Evolutionary conservation across 1,139 yeast species (phyloP), one percentile per base, ranked within the genome.

Genomic region (Candida frijolesensis): DNA sequence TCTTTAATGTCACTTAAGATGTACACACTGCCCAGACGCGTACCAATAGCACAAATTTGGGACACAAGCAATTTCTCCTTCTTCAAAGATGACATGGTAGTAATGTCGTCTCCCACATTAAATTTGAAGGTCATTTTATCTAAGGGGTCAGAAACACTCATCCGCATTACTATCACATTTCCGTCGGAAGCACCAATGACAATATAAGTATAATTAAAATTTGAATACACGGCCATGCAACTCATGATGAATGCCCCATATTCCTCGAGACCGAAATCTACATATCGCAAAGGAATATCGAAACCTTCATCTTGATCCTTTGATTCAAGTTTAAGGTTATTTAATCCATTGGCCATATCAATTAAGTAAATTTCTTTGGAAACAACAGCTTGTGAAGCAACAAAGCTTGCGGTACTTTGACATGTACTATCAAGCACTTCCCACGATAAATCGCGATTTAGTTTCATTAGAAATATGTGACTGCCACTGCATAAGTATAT

Each of bases 11-110:
- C 44, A 25, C 47, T 49, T 5, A 57, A 11, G n/a, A 47, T 9
- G 50, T 66, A 71, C 9, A 74, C 55, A 2, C 70, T 75, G 8
- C 80, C 80, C 54, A 62, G 62, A 0, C 65, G 64, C 0, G 79
- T 74, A 3, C 78, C 79, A 19, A 73, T 49, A 0, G 72, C 46
- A 0, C 64, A 70, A 16, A 58, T 43, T 2, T 51, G 57, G 2
- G 18, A 43, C 1, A 53, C 40, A 1, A 34, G 18, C 1, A 43
- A 11, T 2, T 39, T 18, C 10, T 30, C 10, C n/a, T 37, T 37
- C 5, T 34, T 34, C 1, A 62, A 18, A 6, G 48, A 10, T 10
- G 43, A 49, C 12, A 72, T 57, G 1, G 55, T 53, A 55, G 74
- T 74, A 38, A 74, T 63, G 37, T 68, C 70, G 39, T 69, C 74